These are phyloP conservation scores for Oryza glaberrima DNA, from an alignment of 176 grass and related monocot species.

Conservation along the genomic window DNA sequence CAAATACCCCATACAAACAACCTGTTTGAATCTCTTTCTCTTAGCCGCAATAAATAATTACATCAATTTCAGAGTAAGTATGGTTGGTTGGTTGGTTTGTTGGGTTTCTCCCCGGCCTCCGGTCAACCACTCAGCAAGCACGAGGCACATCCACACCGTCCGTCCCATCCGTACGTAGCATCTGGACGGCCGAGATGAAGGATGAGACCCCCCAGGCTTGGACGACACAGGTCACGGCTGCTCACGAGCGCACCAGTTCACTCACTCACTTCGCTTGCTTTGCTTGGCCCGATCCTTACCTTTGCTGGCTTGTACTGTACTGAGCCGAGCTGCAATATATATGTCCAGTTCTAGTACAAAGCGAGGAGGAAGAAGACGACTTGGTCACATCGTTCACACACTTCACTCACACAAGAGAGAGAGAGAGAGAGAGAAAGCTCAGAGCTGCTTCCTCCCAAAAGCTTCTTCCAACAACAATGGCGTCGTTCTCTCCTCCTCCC, in stretches of 20 bases:
- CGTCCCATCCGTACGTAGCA: too few relatives aligned
- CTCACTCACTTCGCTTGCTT: neutral
- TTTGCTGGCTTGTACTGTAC: too few relatives aligned
- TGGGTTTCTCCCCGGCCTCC: neutral
- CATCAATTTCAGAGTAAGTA: neutral
- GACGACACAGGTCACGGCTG: neutral
- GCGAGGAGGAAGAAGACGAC: neutral
- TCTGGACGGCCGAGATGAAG: conserved; percentile 17
- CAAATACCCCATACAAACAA: neutral
- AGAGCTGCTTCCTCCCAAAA: too few relatives aligned
- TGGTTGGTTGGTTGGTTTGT: conserved; percentile 31
- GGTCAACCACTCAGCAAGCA: neutral
- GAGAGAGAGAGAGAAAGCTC: too few relatives aligned
- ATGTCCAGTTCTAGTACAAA: neutral
- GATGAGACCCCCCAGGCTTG: neutral
- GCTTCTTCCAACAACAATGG: neutral
- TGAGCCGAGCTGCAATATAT: neutral
- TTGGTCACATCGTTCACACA: neutral
- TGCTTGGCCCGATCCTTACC: neutral
- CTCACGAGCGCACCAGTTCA: conserved; percentile 2
- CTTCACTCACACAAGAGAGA: too few relatives aligned
- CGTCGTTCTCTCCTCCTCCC: neutral
- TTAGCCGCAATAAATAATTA: neutral
- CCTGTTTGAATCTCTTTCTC: neutral
- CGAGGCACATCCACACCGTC: neutral